Evolutionary conservation across 768 basidiomycete species (phyloP).

Genomic region (Strobilomyces echinocephalus): DNA sequence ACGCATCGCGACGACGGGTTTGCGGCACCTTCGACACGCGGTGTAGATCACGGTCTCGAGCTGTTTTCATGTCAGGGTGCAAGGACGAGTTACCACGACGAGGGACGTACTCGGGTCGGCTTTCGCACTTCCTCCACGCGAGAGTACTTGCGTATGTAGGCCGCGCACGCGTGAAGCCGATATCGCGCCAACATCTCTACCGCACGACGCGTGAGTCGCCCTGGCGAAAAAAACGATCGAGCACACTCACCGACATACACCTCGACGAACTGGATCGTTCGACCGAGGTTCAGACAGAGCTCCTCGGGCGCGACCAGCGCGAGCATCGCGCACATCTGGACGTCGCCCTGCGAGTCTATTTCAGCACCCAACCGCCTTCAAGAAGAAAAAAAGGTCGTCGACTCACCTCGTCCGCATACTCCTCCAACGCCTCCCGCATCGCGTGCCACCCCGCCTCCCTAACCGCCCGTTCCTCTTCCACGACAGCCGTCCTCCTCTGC

Average conservation of each 20-base stretch:
- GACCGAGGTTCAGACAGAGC: slow-evolving; percentile 41
- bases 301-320: slow-evolving; percentile 57
- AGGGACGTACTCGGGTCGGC: slow-evolving; percentile 45
- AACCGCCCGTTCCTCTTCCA: slow-evolving; percentile 46
- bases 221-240: not conserved
- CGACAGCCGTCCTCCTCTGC: slow-evolving; percentile 24
- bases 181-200: slow-evolving; percentile 61
- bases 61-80: slow-evolving; percentile 32
- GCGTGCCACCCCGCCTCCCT: slow-evolving; percentile 55
- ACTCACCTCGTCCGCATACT: slow-evolving; percentile 57
- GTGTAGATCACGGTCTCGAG: slow-evolving; percentile 70
- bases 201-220: not conserved
- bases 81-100: too few species aligned
- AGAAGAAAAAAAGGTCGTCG: not conserved
- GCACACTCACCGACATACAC: slow-evolving; percentile 62
- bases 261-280: slow-evolving; percentile 55
- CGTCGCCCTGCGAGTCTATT: slow-evolving; percentile 53
- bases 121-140: slow-evolving; percentile 46
- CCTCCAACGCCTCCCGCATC: slow-evolving; percentile 52
- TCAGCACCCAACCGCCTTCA: not conserved
- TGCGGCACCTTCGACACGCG: slow-evolving; percentile 64
- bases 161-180: slow-evolving; percentile 60
- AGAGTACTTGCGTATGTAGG: slow-evolving; percentile 70
- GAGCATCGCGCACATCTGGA: slow-evolving; percentile 77
- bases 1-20: slow-evolving; percentile 45